Evolutionary conservation across 805 yeast genomes (phyloP).

Genomic region (Pichia scutulata): DNA sequence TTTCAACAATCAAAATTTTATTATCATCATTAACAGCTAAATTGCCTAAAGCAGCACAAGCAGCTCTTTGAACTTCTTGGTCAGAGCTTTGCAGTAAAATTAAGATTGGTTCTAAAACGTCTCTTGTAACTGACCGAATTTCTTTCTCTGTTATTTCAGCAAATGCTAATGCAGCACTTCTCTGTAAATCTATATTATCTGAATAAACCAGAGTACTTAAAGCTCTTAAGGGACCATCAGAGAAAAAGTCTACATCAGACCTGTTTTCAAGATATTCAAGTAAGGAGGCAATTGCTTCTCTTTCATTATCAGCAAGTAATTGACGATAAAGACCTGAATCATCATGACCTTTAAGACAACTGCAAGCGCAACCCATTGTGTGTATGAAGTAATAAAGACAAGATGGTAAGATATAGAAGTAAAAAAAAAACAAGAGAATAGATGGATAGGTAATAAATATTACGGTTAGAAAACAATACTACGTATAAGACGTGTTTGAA

Average conservation of each 20-base stretch:
- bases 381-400: neutral
- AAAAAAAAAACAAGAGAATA: too few relatives aligned
- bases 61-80: constrained; percentile 95
- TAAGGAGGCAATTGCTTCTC: constrained; percentile 90
- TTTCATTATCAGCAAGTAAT: constrained; percentile 86
- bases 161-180: constrained; percentile 96
- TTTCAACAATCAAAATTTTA: constrained; percentile 86
- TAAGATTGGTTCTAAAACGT: constrained; percentile 88
- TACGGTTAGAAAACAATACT: neutral
- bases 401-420: neutral
- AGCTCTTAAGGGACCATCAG: constrained; percentile 80
- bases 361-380: constrained; percentile 48
- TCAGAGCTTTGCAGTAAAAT: constrained; percentile 80
- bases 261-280: constrained; percentile 85
- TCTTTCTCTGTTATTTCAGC: constrained; percentile 98
- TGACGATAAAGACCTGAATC: constrained; percentile 65
- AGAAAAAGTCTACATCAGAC: constrained; percentile 82
- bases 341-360: constrained; percentile 36
- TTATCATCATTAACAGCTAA: constrained; percentile 95
- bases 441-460: neutral
- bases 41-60: constrained; percentile 98
- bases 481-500: neutral
- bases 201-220: constrained; percentile 89
- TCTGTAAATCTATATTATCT: constrained; percentile 88
- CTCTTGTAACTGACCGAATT: constrained; percentile 82